These are phyloP conservation scores for Verticillium nonalfalfae DNA, from an alignment of 2,329 filamentous ascomycete species.

Conservation along the genomic window DNA sequence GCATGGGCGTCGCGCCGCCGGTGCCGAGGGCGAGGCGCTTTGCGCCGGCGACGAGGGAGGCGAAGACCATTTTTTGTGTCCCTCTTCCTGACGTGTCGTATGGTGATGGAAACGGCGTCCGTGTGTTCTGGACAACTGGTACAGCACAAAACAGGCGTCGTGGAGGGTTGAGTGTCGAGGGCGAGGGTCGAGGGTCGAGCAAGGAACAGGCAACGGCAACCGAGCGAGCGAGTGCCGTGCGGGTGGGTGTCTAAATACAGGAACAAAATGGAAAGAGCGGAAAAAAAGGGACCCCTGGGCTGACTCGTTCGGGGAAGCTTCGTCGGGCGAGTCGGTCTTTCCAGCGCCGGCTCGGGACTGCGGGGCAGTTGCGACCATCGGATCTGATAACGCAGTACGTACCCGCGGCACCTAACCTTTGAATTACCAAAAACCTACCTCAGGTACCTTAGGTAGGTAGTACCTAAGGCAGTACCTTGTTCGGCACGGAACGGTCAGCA, in stretches of 20 bases:
- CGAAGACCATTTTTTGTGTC: constrained; percentile 33
- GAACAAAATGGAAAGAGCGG: not conserved
- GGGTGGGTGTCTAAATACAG: not conserved
- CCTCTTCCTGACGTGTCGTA: no score
- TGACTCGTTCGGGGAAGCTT: not conserved
- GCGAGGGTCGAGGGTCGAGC: not conserved
- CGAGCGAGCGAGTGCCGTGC: not conserved
- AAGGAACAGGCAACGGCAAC: not conserved
- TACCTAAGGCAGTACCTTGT: no score
- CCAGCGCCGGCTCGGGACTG: not conserved
- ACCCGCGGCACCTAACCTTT: no score
- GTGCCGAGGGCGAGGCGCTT: constrained; percentile 24
- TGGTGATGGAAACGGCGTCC: no score
- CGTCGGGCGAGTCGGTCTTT: not conserved
- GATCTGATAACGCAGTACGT: not conserved
- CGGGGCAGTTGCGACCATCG: not conserved
- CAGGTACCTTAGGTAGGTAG: no score
- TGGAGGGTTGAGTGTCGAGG: not conserved
- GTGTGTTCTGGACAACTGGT: not conserved
- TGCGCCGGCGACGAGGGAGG: constrained; percentile 30
- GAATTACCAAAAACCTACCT: no score
- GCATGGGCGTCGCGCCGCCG: constrained; percentile 19
- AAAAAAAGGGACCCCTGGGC: not conserved
- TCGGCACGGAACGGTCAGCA: no score
- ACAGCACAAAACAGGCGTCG: not conserved